phyloP scores from a whole-genome alignment of 768 basidiomycete genomes.

The Floccularia luteovirens region DNA sequence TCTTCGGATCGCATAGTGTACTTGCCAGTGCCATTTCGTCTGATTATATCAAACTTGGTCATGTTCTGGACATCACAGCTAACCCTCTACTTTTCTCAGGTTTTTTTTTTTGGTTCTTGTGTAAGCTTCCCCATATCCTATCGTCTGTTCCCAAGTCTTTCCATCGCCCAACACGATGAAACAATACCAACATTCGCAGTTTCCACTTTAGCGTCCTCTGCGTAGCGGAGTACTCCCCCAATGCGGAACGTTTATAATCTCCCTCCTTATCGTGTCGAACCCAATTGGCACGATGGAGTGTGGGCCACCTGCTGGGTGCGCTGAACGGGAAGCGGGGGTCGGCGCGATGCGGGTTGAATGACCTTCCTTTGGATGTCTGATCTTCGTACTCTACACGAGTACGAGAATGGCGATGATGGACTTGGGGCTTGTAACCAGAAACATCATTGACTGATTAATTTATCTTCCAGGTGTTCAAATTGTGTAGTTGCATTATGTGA shows the following conservation, averaged over 20 bases:
- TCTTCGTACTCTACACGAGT: no score
- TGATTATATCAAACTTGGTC: slow-evolving; percentile 29
- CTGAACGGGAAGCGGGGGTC: slow-evolving; percentile 70
- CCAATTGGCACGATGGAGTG: slow-evolving; percentile 53
- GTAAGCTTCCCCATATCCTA: no score
- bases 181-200: slow-evolving; percentile 74
- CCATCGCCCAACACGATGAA: slow-evolving; percentile 36
- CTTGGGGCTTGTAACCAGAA: no score
- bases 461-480: neutral
- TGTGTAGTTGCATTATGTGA: neutral
- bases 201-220: slow-evolving; percentile 72
- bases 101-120: slow-evolving; percentile 10
- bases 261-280: slow-evolving; percentile 60
- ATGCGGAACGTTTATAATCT: slow-evolving; percentile 63
- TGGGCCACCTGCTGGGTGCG: slow-evolving; percentile 65
- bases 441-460: no score
- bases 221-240: slow-evolving; percentile 63
- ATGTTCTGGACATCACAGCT: slow-evolving; percentile 6
- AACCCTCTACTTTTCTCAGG: slow-evolving; percentile 4
- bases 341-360: slow-evolving; percentile 61
- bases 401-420: no score
- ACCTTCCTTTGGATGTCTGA: slow-evolving; percentile 92
- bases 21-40: slow-evolving; percentile 89
- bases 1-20: slow-evolving; percentile 58
- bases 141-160: no score